Percentiles rank a stretch among this genome's conserved stretches.
phyloP scores from a whole-genome alignment of 805 yeast genomes.

The Barnettozyma salicaria region DNA sequence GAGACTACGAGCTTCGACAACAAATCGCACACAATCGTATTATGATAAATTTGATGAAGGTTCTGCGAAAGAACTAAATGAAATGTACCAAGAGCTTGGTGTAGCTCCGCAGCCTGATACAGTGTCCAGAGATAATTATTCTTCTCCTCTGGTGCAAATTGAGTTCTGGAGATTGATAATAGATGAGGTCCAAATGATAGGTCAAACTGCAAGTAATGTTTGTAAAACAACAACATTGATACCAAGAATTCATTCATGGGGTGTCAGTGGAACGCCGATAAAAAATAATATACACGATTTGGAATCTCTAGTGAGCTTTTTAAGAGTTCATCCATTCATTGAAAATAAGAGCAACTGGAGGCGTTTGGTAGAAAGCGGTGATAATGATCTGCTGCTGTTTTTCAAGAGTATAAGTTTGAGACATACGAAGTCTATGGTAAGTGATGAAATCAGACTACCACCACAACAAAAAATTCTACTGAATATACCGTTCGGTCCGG shows the following conservation, averaged over 20 bases:
- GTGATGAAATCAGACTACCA: conserved; percentile 70
- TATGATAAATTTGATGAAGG: conserved; percentile 1
- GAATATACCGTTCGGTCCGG: conserved; percentile 67
- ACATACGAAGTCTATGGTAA: conserved; percentile 82
- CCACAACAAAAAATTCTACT: conserved; percentile 67
- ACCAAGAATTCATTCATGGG: conserved; percentile 91
- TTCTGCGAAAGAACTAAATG: not conserved
- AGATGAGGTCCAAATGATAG: conserved; percentile 95
- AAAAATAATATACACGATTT: conserved; percentile 61
- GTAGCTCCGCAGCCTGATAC: conserved; percentile 1
- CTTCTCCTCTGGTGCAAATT: conserved; percentile 74
- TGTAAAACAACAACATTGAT: conserved; percentile 75
- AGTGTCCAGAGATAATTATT: conserved; percentile 38
- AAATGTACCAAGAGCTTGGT: conserved; percentile 12
- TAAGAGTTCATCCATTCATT: conserved; percentile 59
- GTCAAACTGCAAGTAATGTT: conserved; percentile 63
- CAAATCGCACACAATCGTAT: not conserved
- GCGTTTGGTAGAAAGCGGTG: conserved; percentile 7
- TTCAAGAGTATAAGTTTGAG: conserved; percentile 57
- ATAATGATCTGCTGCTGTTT: conserved; percentile 40
- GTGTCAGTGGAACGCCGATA: conserved; percentile 93
- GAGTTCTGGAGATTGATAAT: conserved; percentile 87
- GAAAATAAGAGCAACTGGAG: conserved; percentile 18
- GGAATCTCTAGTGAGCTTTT: conserved; percentile 61
- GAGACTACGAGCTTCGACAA: conserved; percentile 18